Conservation (phyloP, 345 rosid species). For the Fremontodendron californicum region DNA sequence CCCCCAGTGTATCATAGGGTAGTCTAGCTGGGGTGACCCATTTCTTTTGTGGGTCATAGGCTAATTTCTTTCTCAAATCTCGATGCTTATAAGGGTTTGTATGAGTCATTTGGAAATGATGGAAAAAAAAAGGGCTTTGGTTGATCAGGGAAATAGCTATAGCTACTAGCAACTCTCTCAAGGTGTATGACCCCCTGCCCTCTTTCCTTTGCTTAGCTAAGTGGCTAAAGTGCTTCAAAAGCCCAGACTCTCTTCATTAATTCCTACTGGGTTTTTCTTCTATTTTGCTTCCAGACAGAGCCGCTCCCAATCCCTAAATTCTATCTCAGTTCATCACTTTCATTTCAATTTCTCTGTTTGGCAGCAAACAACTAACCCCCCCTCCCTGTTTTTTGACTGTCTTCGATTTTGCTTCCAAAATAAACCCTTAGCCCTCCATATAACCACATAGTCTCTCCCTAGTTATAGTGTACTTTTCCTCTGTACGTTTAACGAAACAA, state of each 20-base stretch:
- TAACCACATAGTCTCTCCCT: not conserved
- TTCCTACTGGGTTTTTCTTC: not conserved
- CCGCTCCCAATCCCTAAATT: not conserved
- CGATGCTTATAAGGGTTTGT: slow-evolving; percentile 24
- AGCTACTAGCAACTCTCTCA: not conserved
- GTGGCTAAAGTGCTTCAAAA: not conserved
- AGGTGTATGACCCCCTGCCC: not conserved
- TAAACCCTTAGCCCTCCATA: too few species aligned
- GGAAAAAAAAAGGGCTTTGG: not conserved
- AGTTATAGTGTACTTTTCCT: not conserved
- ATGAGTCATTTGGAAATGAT: slow-evolving; percentile 29
- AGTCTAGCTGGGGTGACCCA: slow-evolving; percentile 26
- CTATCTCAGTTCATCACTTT: not conserved
- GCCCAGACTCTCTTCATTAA: not conserved
- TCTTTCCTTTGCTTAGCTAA: not conserved
- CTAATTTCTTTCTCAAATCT: too few species aligned
- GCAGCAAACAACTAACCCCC: not conserved
- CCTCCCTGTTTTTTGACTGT: not conserved
- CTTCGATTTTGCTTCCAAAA: too few species aligned
- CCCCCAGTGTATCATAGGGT: slow-evolving; percentile 18
- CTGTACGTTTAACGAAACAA: not conserved
- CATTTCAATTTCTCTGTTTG: not conserved
- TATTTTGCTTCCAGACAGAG: not conserved
- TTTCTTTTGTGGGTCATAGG: slow-evolving; percentile 25
- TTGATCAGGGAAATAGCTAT: not conserved